A percentile compares a stretch with the other conserved stretches of the same genome.
Evolutionary conservation across 345 rosid genomes (phyloP).

Genomic region (Ceriops zippeliana): DNA sequence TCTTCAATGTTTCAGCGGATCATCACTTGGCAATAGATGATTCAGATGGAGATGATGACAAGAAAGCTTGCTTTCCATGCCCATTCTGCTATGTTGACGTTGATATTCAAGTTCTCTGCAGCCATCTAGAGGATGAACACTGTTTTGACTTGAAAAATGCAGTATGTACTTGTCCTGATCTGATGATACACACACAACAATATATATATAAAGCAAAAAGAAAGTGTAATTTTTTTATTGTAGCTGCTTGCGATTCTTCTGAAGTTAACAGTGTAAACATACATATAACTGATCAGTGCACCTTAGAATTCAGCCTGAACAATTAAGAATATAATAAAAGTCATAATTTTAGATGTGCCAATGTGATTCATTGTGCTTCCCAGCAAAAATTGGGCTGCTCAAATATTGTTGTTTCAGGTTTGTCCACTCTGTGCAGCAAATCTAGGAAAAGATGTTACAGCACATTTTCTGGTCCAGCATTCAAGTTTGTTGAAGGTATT

Average conservation of each 20-base stretch:
- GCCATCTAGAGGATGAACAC: conserved; percentile 57
- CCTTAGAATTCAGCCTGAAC: background rate
- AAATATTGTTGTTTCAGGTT: conserved; percentile 36
- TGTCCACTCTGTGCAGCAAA: conserved; percentile 65
- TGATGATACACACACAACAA: background rate
- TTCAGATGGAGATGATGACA: conserved; percentile 47
- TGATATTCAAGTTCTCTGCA: conserved; percentile 41
- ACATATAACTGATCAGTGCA: background rate
- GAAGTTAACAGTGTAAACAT: background rate
- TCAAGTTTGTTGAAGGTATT: conserved; percentile 47
- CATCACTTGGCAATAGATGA: conserved; percentile 24
- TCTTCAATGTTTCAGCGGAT: conserved; percentile 23
- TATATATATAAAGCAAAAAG: background rate
- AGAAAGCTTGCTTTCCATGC: conserved; percentile 41
- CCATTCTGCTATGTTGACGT: conserved; percentile 59
- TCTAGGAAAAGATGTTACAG: conserved; percentile 50
- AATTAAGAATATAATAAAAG: background rate
- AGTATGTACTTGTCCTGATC: conserved; percentile 33
- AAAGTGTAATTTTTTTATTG: background rate
- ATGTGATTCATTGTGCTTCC: background rate
- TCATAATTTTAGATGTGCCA: background rate
- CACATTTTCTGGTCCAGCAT: conserved; percentile 58
- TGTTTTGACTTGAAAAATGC: conserved; percentile 58
- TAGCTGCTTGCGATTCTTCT: background rate
- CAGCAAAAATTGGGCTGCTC: background rate